These are phyloP conservation scores for Canavalia gladiata DNA, from an alignment of 306 rosid genomes.

Conservation along the genomic window DNA sequence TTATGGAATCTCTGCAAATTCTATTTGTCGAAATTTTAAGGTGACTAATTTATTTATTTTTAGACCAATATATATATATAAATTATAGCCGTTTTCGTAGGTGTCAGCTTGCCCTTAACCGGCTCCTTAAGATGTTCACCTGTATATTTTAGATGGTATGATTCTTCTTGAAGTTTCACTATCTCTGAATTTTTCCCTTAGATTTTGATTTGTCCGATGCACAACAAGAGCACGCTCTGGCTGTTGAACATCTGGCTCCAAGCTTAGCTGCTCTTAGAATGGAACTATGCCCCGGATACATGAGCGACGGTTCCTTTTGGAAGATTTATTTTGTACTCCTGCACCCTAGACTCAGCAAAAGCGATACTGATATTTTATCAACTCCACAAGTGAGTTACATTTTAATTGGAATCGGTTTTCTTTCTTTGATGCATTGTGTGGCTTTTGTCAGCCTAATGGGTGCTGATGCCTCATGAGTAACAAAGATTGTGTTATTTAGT, in stretches of 20 bases:
- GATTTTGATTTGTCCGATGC: slow-evolving; percentile 86
- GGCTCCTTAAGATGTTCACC: background rate
- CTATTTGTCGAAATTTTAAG: background rate
- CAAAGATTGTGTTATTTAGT: background rate
- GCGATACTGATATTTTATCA: slow-evolving; percentile 73
- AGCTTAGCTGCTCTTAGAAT: slow-evolving; percentile 82
- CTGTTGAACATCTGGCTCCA: slow-evolving; percentile 81
- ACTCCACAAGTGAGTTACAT: slow-evolving; percentile 74
- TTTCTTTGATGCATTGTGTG: slow-evolving; percentile 10
- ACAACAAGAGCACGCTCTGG: slow-evolving; percentile 91
- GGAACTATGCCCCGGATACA: slow-evolving; percentile 86
- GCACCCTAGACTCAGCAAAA: slow-evolving; percentile 73
- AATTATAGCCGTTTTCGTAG: background rate
- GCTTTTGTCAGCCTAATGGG: background rate
- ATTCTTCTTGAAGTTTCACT: slow-evolving; percentile 10
- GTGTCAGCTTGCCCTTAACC: background rate
- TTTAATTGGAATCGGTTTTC: background rate
- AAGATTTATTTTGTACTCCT: slow-evolving; percentile 83
- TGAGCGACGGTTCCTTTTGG: slow-evolving; percentile 88
- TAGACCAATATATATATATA: background rate
- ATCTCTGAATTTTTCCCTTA: slow-evolving; percentile 22
- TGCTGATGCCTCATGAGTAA: background rate
- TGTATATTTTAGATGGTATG: background rate
- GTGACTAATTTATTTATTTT: background rate
- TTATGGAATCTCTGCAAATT: background rate